Evolutionary conservation across 2,329 filamentous ascomycete species (phyloP).

Genomic region (Plectosphaerella cucumerina): DNA sequence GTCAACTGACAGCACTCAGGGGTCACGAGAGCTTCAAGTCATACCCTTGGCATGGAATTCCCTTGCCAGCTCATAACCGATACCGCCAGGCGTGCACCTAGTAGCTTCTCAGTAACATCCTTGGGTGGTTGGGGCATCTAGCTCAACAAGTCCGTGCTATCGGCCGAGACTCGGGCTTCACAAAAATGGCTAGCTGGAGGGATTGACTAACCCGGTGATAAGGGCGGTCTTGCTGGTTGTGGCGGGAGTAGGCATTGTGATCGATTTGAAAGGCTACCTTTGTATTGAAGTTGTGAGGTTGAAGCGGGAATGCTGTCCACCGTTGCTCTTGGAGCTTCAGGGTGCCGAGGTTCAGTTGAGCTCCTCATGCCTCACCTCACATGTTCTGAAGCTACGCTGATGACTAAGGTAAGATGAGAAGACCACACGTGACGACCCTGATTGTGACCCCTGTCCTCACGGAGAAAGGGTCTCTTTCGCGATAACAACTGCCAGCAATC

Average conservation of each 20-base stretch:
- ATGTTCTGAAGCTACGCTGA: too few species aligned
- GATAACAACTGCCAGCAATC: too few species aligned
- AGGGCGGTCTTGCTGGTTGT: constrained; percentile 33
- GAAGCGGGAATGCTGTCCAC: too few species aligned
- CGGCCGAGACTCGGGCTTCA: not conserved
- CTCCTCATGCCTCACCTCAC: not conserved
- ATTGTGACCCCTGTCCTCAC: too few species aligned
- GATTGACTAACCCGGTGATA: constrained; percentile 40
- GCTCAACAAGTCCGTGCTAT: not conserved
- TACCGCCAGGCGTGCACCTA: constrained; percentile 56
- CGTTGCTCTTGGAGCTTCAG: not conserved
- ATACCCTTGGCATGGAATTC: constrained; percentile 50
- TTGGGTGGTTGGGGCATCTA: not conserved
- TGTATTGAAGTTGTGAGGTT: not conserved
- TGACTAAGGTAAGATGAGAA: too few species aligned
- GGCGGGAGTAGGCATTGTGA: not conserved
- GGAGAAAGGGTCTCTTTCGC: too few species aligned
- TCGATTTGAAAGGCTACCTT: not conserved
- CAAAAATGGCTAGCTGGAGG: not conserved
- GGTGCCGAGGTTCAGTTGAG: not conserved
- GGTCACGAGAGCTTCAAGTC: not conserved
- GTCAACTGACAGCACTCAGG: not conserved
- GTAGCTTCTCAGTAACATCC: constrained; percentile 1
- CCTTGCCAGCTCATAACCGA: constrained; percentile 48
- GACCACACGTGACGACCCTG: too few species aligned